Evolutionary conservation across 1,284 basidiomycete genomes (phyloP).

Genomic region (Rhodotorula sp.): DNA sequence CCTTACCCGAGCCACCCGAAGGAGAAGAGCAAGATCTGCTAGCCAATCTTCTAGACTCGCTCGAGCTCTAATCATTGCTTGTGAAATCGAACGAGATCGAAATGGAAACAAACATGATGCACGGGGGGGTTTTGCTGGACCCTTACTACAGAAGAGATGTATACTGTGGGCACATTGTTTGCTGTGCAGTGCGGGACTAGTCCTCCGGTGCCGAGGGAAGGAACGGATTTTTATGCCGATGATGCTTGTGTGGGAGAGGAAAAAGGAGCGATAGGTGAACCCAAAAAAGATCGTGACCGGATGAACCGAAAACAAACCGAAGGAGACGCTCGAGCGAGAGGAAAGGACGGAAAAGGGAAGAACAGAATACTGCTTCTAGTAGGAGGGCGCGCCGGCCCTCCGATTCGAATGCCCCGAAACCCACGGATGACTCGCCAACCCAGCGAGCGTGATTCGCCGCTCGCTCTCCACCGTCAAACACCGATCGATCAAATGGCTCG

Average conservation of each 20-base stretch:
- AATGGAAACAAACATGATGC: too few relatives aligned
- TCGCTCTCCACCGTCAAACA: slow-evolving; percentile 46
- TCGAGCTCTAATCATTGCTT: too few relatives aligned
- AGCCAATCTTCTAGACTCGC: too few relatives aligned
- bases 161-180: too few relatives aligned
- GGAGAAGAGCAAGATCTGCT: background rate
- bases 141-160: too few relatives aligned
- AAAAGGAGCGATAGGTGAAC: background rate
- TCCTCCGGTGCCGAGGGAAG: too few relatives aligned
- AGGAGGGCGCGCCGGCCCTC: background rate
- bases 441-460: slow-evolving; percentile 41
- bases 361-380: background rate
- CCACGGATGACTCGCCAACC: slow-evolving; percentile 46
- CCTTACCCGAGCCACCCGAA: background rate
- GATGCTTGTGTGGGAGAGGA: background rate
- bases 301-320: background rate
- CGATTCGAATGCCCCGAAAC: slow-evolving; percentile 25
- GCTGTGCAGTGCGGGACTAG: too few relatives aligned
- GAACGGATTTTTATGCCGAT: background rate
- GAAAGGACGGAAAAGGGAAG: background rate
- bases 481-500: slow-evolving; percentile 41
- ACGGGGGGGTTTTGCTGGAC: too few relatives aligned
- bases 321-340: too few relatives aligned
- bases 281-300: background rate
- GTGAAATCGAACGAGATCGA: too few relatives aligned